These are phyloP conservation scores for Chamaenerion angustifolium DNA, from an alignment of 345 rosid species.

Conservation along the genomic window DNA sequence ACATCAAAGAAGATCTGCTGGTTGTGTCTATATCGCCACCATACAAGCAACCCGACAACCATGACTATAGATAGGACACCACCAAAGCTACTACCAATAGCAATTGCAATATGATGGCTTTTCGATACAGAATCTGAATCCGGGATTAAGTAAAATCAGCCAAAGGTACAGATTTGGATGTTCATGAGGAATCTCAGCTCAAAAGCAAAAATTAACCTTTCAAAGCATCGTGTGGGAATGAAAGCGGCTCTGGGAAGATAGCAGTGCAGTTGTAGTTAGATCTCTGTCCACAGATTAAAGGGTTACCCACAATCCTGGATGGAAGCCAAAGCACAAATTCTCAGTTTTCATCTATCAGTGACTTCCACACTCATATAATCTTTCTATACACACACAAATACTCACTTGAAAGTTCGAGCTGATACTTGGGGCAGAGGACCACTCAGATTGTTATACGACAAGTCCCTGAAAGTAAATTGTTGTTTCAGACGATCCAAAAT, in stretches of 20 bases:
- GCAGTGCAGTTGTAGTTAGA: conserved; percentile 60
- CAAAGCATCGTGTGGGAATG: conserved; percentile 66
- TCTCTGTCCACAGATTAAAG: conserved; percentile 65
- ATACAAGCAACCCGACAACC: conserved; percentile 44
- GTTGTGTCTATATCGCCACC: conserved; percentile 87
- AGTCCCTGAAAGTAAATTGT: conserved; percentile 42
- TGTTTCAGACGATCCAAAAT: neutral
- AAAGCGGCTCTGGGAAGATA: conserved; percentile 84
- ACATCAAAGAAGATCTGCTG: conserved; percentile 95
- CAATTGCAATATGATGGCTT: conserved; percentile 58
- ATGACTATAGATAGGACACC: conserved; percentile 54
- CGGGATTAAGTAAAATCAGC: neutral
- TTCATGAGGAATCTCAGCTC: neutral
- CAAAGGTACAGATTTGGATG: neutral
- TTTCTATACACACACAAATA: no score
- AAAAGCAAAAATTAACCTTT: conserved; percentile 21
- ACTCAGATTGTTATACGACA: conserved; percentile 85
- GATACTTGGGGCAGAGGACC: conserved; percentile 85
- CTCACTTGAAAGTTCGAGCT: conserved; percentile 93
- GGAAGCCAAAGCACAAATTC: conserved; percentile 7
- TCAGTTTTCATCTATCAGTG: neutral
- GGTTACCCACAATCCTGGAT: conserved; percentile 68
- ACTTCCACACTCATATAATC: no score
- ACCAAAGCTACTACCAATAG: conserved; percentile 75
- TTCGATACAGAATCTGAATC: conserved; percentile 35